Conservation (phyloP, 768 basidiomycete species). For the Tephrocybe sp. region DNA sequence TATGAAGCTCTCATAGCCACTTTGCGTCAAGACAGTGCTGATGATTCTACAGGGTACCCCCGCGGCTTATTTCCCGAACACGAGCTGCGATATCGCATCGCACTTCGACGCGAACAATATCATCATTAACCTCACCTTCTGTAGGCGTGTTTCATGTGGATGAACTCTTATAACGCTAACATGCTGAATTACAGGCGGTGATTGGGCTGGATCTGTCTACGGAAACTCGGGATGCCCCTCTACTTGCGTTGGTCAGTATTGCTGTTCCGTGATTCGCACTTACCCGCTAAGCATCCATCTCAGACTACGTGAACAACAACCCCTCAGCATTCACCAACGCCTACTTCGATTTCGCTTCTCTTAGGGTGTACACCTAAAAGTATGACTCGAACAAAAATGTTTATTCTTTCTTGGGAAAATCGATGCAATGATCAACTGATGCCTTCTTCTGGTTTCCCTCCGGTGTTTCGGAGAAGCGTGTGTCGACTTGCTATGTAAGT, state of each 20-base stretch:
- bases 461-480: too few relatives aligned
- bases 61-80: conserved; percentile 57
- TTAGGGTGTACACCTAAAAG: conserved; percentile 36
- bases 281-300: not conserved
- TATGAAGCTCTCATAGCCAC: conserved; percentile 26
- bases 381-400: too few relatives aligned
- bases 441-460: too few relatives aligned
- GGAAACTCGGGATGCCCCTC: conserved; percentile 49
- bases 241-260: conserved; percentile 51
- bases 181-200: conserved; percentile 33
- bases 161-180: not conserved
- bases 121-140: conserved; percentile 56
- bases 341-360: conserved; percentile 63
- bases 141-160: conserved; percentile 19
- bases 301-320: conserved; percentile 61
- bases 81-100: conserved; percentile 52
- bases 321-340: conserved; percentile 62
- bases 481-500: too few relatives aligned
- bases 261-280: not conserved
- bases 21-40: not conserved
- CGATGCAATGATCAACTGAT: too few relatives aligned
- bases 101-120: conserved; percentile 59
- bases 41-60: conserved; percentile 44
- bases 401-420: too few relatives aligned
- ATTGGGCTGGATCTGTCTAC: conserved; percentile 59